Evolutionary conservation across 306 rosid genomes (phyloP).

Genomic region (Gillenia trifoliata): DNA sequence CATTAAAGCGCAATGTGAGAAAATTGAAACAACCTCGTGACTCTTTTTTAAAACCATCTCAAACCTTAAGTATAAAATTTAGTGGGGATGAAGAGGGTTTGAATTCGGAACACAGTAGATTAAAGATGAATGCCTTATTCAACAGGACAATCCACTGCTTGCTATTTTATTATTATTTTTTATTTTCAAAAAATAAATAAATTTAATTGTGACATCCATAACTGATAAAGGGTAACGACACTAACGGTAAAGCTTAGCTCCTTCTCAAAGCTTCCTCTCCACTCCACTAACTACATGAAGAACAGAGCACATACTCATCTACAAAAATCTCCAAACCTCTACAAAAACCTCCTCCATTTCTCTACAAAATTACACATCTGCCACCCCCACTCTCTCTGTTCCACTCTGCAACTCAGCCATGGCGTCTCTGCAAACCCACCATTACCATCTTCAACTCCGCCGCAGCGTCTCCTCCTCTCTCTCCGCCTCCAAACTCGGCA

Average conservation of each 20-base stretch:
- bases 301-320: neutral
- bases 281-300: neutral
- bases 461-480: conserved; percentile 25
- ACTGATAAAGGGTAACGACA: neutral
- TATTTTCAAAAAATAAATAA: too few species aligned
- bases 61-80: too few species aligned
- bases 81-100: too few species aligned
- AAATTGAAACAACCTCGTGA: too few species aligned
- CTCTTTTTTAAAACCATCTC: too few species aligned
- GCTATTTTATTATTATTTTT: too few species aligned
- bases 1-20: too few species aligned
- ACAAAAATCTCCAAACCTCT: neutral
- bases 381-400: conserved; percentile 15
- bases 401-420: conserved; percentile 18
- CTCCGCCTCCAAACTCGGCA: conserved; percentile 12
- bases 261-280: neutral
- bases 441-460: conserved; percentile 43
- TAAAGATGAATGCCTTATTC: too few species aligned
- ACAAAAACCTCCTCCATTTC: neutral
- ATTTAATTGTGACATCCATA: neutral
- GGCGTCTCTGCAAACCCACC: conserved; percentile 48
- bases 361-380: conserved; percentile 26
- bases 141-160: too few species aligned
- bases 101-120: too few species aligned
- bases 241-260: neutral